Evolutionary conservation across 177 flowering plant genomes (phyloP).

Genomic region (Vitis hybrid): DNA sequence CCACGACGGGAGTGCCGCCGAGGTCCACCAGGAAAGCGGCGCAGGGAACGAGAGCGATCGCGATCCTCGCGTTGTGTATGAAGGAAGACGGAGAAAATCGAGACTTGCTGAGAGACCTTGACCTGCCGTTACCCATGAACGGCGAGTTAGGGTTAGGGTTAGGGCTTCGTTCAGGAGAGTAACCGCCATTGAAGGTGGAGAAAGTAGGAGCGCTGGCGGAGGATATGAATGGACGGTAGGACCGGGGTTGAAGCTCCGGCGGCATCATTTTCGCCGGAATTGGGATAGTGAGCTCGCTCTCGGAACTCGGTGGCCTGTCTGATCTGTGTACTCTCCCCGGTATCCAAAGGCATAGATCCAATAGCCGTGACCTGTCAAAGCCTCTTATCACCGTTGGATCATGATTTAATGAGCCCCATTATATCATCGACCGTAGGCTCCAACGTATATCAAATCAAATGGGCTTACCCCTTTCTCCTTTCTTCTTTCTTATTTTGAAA

Average conservation of each 20-base stretch:
- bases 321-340: neutral
- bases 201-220: conserved; percentile 64
- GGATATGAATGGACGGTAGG: conserved; percentile 53
- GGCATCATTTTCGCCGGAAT: conserved; percentile 56
- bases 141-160: conserved; percentile 25
- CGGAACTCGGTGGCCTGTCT: neutral
- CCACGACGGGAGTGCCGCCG: conserved; percentile 83
- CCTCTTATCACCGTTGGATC: conserved; percentile 18
- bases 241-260: conserved; percentile 69
- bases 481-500: too few relatives aligned
- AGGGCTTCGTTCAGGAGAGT: conserved; percentile 39
- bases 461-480: too few relatives aligned
- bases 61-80: conserved; percentile 70
- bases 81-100: conserved; percentile 63
- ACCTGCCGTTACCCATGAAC: conserved; percentile 6
- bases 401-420: neutral
- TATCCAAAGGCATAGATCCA: neutral
- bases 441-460: neutral
- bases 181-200: conserved; percentile 40
- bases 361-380: conserved; percentile 5
- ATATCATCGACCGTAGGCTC: neutral
- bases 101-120: conserved; percentile 36
- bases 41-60: conserved; percentile 77
- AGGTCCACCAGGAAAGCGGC: conserved; percentile 89
- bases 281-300: neutral